Base-by-base conservation (phyloP, 148 eudicot species). In the Rhododendron ovatum region DNA sequence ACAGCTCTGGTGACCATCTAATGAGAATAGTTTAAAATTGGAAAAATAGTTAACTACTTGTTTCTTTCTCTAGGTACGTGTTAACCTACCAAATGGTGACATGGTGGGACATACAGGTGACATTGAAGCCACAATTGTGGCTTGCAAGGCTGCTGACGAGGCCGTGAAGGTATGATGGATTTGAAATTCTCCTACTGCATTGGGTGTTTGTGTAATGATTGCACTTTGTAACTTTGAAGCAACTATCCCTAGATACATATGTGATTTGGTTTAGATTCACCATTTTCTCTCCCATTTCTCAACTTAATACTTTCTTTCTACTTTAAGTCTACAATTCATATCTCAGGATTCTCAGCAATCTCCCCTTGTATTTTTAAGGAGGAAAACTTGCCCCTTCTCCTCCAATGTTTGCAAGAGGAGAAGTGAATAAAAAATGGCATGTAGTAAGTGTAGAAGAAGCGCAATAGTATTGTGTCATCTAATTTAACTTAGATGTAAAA, bases 71-170 rank as follows among this genome's bases (percentile, higher is more conserved):
- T 86, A 96, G 99, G 92, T 96, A 61, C 98, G 99, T 82, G 98
- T 96, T 22, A 96, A 96, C 92, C 83, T 96, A 28, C 98, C 99
- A 35, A 96, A 95, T 81, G 37, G 98, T 45, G 99, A 96, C 86
- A 96, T 96, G 99, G 99, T 96, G 35, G 95, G 99, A 57, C 99
- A 96, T 90, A 96, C 98, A 9, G 98, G 99, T 84, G 98, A 96
- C 55, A 93, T 96, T 69, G 90, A 92, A 33, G 99, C 99, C 78
- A 96, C 98, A 5, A 41, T 95, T 84, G 97, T 91, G 51, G 93
- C 93, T 85, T 96, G 99, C 91, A 92, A 96, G 88, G 98, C 97
- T 85, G 99, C 99, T 86, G 98, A 96, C 88, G 94, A 93, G 73
- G 99, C 98, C 78, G 99, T 96, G 59, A 96, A 96, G 99, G 99